phyloP scores from a whole-genome alignment of 1,284 basidiomycete genomes.

The Leucoagaricus sp. region DNA sequence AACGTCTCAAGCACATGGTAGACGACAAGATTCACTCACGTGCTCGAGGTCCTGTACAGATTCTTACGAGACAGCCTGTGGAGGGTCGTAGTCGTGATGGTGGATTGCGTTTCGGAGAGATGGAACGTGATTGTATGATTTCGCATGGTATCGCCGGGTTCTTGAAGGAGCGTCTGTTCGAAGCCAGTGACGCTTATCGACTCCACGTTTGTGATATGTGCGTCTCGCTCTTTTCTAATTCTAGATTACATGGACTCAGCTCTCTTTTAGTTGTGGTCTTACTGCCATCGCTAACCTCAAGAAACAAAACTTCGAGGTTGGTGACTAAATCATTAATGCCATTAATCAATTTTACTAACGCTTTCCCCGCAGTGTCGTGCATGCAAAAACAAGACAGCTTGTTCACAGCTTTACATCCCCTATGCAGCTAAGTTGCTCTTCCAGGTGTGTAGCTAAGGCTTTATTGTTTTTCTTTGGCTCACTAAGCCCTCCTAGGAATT shows the following conservation, averaged over 20 bases:
- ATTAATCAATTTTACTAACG: constrained; percentile 20
- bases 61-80: constrained; percentile 97
- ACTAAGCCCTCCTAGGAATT: constrained; percentile 59
- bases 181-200: constrained; percentile 94
- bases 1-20: constrained; percentile 99
- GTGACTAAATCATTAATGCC: constrained; percentile 10
- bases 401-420: constrained; percentile 89
- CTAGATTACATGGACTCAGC: constrained; percentile 8
- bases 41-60: constrained; percentile 96
- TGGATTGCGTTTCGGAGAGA: constrained; percentile 99
- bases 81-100: constrained; percentile 99
- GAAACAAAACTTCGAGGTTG: constrained; percentile 82
- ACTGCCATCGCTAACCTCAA: constrained; percentile 95
- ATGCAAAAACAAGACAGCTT: constrained; percentile 94
- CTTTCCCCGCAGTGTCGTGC: constrained; percentile 70
- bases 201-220: constrained; percentile 96
- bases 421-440: constrained; percentile 80
- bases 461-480: background rate
- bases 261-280: constrained; percentile 74
- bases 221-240: constrained; percentile 34
- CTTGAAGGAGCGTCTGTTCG: constrained; percentile 93
- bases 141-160: constrained; percentile 99
- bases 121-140: constrained; percentile 99
- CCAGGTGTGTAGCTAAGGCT: background rate
- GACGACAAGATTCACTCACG: constrained; percentile 99